Evolutionary conservation across 139 green algal species (phyloP), one percentile per base, ranked within the genome.

Genomic region (Chlorella sp.): DNA sequence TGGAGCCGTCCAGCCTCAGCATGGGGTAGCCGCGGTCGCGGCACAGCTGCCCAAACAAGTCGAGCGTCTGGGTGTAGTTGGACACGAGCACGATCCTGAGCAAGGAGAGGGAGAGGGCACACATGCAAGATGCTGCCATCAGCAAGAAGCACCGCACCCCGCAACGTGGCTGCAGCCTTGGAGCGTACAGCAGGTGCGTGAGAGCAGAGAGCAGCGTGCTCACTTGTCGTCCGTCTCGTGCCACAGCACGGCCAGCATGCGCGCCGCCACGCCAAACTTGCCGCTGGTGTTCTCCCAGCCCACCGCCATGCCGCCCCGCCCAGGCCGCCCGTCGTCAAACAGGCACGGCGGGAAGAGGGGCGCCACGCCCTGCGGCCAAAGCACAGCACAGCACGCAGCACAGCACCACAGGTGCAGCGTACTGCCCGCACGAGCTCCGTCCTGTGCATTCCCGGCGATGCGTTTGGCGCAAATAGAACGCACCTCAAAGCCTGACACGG

Each of bases 1-100:
- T 97, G 61, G 77, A 89, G 62, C 96, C 96, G 71, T 99, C 94
- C 71, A 99, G 85, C 3, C 93, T 87, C 71, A 98, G 71, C 49
- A 85, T 90, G 22, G 92, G 92, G 79, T 97, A 99, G 60, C 69
- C 62, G 14, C 84, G 79, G 72, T 98, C 84, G 0, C 89, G 81
- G 82, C 96, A 99, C 35, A 98, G 82, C 72, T 80, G 62, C 1
- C 73, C 79, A 32, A 99, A 85, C 5, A 99, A 81, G 79, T 98
- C 95, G 67, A 99, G 79, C 22, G 80, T 83, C 68, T 82, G 73
- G 1, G 90, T 94, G 83, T 93, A 95, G 85, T 99, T 99, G 69
- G 80, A 92, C 20, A 99, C 95, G 17, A 97, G 83, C 35, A 97
- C 92, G 32, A 96, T 90, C 75, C 83, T 87, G 73, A 73, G 76